phyloP scores from a whole-genome alignment of 371 early-diverging fungal genomes.

The Mortierella sp. region DNA sequence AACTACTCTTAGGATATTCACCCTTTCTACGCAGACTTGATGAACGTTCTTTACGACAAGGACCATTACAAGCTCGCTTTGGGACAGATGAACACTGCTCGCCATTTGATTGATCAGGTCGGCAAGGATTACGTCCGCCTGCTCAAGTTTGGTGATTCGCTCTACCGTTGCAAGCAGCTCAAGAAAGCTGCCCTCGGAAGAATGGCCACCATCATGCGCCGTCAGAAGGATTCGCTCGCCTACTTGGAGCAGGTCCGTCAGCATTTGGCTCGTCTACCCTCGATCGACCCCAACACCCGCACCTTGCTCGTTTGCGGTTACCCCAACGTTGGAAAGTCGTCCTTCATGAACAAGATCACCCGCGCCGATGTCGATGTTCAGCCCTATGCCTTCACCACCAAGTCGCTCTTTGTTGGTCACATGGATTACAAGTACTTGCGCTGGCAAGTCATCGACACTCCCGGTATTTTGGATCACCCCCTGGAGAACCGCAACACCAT shows the following conservation, averaged over 20 bases:
- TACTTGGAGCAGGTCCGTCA: constrained; percentile 99
- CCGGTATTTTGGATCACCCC: constrained; percentile 99
- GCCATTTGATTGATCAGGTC: constrained; percentile 95
- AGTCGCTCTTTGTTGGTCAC: constrained; percentile 99
- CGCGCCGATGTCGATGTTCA: constrained; percentile 99
- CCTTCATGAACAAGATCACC: constrained; percentile 99
- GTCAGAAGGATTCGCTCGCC: constrained; percentile 98
- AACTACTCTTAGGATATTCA: constrained; percentile 92
- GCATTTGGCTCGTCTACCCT: constrained; percentile 98
- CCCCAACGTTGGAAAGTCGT: constrained; percentile 99
- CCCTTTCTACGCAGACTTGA: constrained; percentile 99
- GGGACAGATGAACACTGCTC: constrained; percentile 99
- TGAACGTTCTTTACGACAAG: constrained; percentile 99
- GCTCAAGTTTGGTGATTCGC: constrained; percentile 99
- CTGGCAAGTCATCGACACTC: constrained; percentile 99
- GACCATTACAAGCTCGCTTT: constrained; percentile 99
- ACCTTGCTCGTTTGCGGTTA: constrained; percentile 99
- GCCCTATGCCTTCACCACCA: constrained; percentile 99
- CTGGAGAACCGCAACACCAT: constrained; percentile 99
- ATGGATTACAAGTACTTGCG: constrained; percentile 99
- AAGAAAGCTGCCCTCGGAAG: constrained; percentile 99
- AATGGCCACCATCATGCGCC: constrained; percentile 99
- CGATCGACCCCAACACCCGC: constrained; percentile 99
- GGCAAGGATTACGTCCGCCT: constrained; percentile 98
- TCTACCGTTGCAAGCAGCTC: constrained; percentile 99